These are phyloP conservation scores for Drechslerella dactyloides DNA, from an alignment of 2,329 filamentous ascomycete genomes.

Conservation along the genomic window DNA sequence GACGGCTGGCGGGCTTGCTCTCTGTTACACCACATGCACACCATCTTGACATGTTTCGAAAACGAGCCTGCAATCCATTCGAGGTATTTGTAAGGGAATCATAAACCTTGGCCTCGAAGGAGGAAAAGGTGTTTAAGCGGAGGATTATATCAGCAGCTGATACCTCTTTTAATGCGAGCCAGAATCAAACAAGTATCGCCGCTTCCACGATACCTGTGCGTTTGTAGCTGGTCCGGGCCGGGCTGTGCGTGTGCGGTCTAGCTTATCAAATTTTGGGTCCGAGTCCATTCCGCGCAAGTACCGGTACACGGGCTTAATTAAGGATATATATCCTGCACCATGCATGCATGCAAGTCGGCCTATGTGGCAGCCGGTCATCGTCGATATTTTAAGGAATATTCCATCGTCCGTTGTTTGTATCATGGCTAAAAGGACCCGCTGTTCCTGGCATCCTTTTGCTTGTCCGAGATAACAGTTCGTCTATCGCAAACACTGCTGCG, in stretches of 20 bases:
- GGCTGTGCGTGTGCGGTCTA: background rate
- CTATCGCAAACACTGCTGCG: conserved; percentile 46
- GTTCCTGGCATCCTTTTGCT: conserved; percentile 21
- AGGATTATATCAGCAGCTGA: too few relatives aligned
- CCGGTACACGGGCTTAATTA: background rate
- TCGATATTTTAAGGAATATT: conserved; percentile 46
- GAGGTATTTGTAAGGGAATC: too few relatives aligned
- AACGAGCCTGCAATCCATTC: background rate
- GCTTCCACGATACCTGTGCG: background rate
- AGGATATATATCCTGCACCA: background rate
- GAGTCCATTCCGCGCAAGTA: background rate
- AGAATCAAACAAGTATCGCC: background rate
- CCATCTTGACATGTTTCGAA: conserved; percentile 41
- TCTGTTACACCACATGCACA: conserved; percentile 38
- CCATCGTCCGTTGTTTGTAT: conserved; percentile 26
- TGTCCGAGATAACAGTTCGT: conserved; percentile 35
- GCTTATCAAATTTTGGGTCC: background rate
- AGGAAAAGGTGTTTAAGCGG: too few relatives aligned
- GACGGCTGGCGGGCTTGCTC: conserved; percentile 23
- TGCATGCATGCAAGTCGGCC: background rate
- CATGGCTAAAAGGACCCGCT: conserved; percentile 35
- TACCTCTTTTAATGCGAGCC: too few relatives aligned
- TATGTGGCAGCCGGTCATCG: conserved; percentile 10
- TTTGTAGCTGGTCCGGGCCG: conserved; percentile 25
- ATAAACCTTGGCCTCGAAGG: too few relatives aligned